Base-by-base conservation (phyloP, 192 early-diverging fungal genomes). In the Coemansia sp. region DNA sequence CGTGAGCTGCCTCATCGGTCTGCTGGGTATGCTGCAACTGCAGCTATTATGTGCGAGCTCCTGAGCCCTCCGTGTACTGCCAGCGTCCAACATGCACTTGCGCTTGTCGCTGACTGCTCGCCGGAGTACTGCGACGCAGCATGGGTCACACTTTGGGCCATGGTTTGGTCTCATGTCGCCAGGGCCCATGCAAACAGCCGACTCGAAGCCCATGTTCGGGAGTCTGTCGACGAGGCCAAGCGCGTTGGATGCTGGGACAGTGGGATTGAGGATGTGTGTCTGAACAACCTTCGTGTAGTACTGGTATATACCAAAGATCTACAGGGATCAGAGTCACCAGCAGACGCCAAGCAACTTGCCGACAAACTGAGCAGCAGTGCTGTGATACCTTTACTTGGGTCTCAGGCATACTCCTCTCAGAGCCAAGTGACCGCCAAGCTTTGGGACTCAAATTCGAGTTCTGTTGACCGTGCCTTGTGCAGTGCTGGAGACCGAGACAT, bases 101-200 rank as follows among this genome's bases (percentile, higher is more conserved):
- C 57, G 34, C 59, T 74, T 2, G 31, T 71, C 8, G 54, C 46
- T 9, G 44, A 47, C 38, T 55, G 61, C 31, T 46, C 57, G 4
- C 76, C 73, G 5, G 40, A n/a, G 18, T 51, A 40, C 43, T 68
- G 51, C 7, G 63, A 67, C n/a, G 57, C 29, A 1, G 40, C 73
- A 11, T 83, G 81, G 76, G 61, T 71, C 2, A 72, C 81, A 0
- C 34, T 78, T 24, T 44, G 71, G 51, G 77, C 71, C 20, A 71
- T 76, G 61, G 55, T 79, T 43, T 84, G 74, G 70, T 31, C 51
- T 18, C 59, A 68, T 8, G 36, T 68, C 2, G 76, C 76, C 12
- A 5, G 24, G 15, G 11, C 54, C 6, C 59, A 60, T 6, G 13
- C 41, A 18, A 67, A 54, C 66, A 42, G 38, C 27, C 16, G n/a